Conservation (phyloP, 2,329 filamentous ascomycete species). For the Aspergillus floridensis region DNA sequence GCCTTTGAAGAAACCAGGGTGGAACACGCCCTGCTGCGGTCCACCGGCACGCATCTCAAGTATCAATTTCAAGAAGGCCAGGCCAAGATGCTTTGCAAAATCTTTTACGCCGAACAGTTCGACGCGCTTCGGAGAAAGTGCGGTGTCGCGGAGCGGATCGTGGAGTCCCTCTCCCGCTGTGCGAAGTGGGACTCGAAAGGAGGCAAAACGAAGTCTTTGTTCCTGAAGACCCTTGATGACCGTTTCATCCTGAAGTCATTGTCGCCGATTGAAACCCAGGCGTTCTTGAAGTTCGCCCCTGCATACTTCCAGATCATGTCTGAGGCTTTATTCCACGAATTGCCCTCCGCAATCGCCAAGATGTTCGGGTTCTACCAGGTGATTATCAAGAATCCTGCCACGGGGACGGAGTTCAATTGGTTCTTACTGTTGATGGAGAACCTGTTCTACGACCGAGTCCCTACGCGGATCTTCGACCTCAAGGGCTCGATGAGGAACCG, state of each 20-base stretch:
- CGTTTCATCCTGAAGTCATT: slow-evolving; percentile 90
- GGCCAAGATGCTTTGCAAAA: slow-evolving; percentile 96
- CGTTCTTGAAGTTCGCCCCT: slow-evolving; percentile 91
- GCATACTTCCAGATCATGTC: slow-evolving; percentile 98
- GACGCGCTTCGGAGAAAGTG: slow-evolving; percentile 92
- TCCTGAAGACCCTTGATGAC: slow-evolving; percentile 93
- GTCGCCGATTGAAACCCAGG: slow-evolving; percentile 85
- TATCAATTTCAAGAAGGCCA: slow-evolving; percentile 92
- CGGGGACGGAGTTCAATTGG: slow-evolving; percentile 89
- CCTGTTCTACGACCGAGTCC: slow-evolving; percentile 89
- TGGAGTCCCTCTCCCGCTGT: slow-evolving; percentile 92
- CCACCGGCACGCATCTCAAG: slow-evolving; percentile 88
- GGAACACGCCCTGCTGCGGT: slow-evolving; percentile 78
- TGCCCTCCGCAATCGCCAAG: slow-evolving; percentile 96
- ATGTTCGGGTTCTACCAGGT: slow-evolving; percentile 99
- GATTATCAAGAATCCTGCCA: slow-evolving; percentile 90
- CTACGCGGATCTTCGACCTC: slow-evolving; percentile 88
- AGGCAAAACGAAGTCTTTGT: slow-evolving; percentile 95
- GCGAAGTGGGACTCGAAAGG: slow-evolving; percentile 98
- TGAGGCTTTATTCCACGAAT: slow-evolving; percentile 88
- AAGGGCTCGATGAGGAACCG: slow-evolving; percentile 99
- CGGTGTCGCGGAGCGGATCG: slow-evolving; percentile 86
- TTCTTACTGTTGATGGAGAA: slow-evolving; percentile 97
- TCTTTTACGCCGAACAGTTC: slow-evolving; percentile 97
- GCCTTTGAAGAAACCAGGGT: slow-evolving; percentile 66